Evolutionary conservation across 192 early-diverging fungal genomes (phyloP).

Genomic region (Umbelopsis ramanniana): DNA sequence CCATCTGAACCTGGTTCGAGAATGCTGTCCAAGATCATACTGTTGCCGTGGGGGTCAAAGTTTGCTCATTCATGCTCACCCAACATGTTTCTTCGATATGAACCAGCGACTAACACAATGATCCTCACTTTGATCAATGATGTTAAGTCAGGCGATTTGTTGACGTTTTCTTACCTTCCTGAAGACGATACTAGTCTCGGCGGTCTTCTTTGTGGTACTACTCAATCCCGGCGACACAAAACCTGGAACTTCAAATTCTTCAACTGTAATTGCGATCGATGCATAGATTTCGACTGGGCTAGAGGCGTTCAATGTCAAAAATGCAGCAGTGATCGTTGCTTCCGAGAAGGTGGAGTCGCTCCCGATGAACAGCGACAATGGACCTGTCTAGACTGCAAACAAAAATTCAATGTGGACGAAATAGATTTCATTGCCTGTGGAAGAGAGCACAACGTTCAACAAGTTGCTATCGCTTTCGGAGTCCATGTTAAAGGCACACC

Average conservation of each 20-base stretch:
- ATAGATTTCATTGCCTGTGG: conserved; percentile 30
- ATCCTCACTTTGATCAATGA: conserved; percentile 29
- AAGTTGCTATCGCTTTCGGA: conserved; percentile 34
- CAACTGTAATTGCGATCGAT: conserved; percentile 35
- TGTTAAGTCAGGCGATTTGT: conserved; percentile 24
- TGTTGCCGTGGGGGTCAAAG: conserved; percentile 42
- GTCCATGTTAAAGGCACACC: conserved; percentile 5
- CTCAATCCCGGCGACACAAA: conserved; percentile 25
- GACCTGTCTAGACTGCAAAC: conserved; percentile 18
- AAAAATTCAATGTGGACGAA: background rate
- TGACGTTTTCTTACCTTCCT: conserved; percentile 41
- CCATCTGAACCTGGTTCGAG: conserved; percentile 9
- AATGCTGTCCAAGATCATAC: conserved; percentile 26
- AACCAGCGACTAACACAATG: conserved; percentile 29
- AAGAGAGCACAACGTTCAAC: conserved; percentile 26
- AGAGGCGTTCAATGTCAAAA: conserved; percentile 25
- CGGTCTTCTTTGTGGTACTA: conserved; percentile 41
- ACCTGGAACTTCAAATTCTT: conserved; percentile 42
- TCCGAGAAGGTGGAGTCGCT: background rate
- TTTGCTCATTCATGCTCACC: conserved; percentile 45
- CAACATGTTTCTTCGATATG: conserved; percentile 38
- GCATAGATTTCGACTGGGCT: conserved; percentile 30
- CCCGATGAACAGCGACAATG: background rate
- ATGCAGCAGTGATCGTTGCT: conserved; percentile 3
- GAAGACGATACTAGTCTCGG: conserved; percentile 39